Evolutionary conservation across 1,284 basidiomycete species (phyloP).

Genomic region (Earliella scabrosa): DNA sequence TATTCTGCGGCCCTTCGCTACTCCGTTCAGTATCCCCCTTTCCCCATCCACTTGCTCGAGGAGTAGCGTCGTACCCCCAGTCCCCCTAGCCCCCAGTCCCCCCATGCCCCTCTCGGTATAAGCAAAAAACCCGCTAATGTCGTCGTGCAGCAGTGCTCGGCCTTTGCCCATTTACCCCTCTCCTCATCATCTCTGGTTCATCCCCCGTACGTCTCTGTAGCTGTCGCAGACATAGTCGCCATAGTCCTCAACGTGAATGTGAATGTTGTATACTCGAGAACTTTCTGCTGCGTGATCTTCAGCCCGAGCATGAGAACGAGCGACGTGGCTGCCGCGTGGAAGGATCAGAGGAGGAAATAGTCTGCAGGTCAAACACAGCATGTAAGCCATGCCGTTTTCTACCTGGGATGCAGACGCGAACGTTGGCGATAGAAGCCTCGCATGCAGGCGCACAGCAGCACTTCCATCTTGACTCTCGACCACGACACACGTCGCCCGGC

Average conservation of each 20-base stretch:
- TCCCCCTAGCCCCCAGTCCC: too few species aligned
- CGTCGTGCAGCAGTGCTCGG: constrained; percentile 21
- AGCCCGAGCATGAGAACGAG: background rate
- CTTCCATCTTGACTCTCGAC: constrained; percentile 11
- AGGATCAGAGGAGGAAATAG: too few species aligned
- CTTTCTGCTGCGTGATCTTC: background rate
- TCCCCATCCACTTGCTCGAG: constrained; percentile 45
- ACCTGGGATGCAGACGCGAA: too few species aligned
- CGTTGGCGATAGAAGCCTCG: background rate
- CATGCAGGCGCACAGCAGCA: constrained; percentile 9
- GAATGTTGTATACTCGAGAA: constrained; percentile 1
- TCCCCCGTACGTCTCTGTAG: background rate
- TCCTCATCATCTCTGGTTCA: background rate
- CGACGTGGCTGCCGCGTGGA: background rate
- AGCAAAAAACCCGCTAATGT: constrained; percentile 24
- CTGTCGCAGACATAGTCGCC: background rate
- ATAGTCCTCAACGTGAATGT: background rate
- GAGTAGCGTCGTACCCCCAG: constrained; percentile 55
- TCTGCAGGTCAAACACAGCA: too few species aligned
- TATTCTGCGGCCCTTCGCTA: constrained; percentile 46
- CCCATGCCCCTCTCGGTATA: constrained; percentile 25
- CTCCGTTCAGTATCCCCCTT: constrained; percentile 38
- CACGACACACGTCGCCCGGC: constrained; percentile 7
- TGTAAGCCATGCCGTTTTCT: too few species aligned
- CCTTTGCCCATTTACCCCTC: constrained; percentile 9